These are phyloP conservation scores for Themeda triandra DNA, from an alignment of 176 grass and related monocot species.

Conservation along the genomic window DNA sequence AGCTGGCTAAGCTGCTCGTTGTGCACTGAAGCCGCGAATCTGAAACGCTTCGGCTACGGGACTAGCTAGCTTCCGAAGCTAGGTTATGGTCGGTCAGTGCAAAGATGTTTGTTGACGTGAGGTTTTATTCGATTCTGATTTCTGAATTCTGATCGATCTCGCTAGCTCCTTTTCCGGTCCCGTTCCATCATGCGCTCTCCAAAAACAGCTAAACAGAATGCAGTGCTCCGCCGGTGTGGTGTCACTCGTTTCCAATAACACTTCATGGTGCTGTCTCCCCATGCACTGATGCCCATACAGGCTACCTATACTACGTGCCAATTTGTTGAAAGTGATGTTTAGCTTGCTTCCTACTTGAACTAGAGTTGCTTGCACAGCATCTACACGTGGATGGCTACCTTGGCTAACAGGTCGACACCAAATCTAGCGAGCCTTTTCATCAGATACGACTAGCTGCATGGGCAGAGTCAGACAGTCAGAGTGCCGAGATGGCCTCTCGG, in stretches of 20 bases:
- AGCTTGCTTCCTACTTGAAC: neutral
- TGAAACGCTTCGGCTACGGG: too few relatives aligned
- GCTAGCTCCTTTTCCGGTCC: neutral
- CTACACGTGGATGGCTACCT: neutral
- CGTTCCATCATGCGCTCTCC: neutral
- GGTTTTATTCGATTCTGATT: slow-evolving; percentile 1
- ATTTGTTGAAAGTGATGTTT: neutral
- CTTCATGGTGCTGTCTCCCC: too few relatives aligned
- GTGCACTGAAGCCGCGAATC: too few relatives aligned
- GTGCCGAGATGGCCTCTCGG: neutral
- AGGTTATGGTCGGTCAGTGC: neutral
- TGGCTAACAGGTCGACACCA: neutral
- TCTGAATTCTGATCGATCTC: neutral
- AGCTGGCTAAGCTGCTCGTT: too few relatives aligned
- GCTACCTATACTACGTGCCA: neutral
- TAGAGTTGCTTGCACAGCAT: neutral
- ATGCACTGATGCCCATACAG: neutral
- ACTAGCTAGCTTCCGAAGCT: neutral
- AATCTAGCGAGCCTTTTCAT: neutral
- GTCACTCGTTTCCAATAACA: neutral
- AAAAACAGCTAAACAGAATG: neutral
- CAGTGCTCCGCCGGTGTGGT: neutral
- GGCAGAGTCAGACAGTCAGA: neutral
- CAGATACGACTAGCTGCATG: neutral
- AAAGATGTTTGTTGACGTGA: slow-evolving; percentile 5